Percentiles rank a stretch among this genome's conserved stretches.
These are phyloP conservation scores for Colletotrichum melonis DNA, from an alignment of 2,329 filamentous ascomycete species.

Conservation along the genomic window DNA sequence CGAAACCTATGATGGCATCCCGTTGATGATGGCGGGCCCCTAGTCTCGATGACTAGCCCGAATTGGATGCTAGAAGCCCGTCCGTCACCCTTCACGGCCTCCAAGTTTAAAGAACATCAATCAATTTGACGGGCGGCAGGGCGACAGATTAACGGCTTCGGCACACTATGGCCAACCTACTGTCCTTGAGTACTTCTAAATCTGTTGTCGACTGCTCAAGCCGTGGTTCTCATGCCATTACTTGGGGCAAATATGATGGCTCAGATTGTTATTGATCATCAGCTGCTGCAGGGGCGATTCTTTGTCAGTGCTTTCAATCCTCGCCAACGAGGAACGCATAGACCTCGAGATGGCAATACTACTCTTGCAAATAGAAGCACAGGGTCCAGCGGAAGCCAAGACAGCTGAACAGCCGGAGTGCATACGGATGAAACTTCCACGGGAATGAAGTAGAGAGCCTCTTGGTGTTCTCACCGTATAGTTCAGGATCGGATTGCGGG, in stretches of 20 bases:
- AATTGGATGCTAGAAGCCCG: not conserved
- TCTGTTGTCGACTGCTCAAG: not conserved
- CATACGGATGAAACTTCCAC: constrained; percentile 33
- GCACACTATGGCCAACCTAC: not conserved
- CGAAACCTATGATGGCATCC: constrained; percentile 17
- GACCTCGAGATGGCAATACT: constrained; percentile 9
- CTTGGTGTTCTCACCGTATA: not conserved
- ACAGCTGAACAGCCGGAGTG: constrained; percentile 9
- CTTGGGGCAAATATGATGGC: constrained; percentile 23
- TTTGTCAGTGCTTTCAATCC: constrained; percentile 20
- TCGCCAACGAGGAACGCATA: constrained; percentile 5
- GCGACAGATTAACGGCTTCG: constrained; percentile 5
- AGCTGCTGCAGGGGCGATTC: constrained; percentile 2
- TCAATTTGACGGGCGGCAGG: constrained; percentile 9
- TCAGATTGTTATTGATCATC: constrained; percentile 8
- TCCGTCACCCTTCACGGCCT: constrained; percentile 14
- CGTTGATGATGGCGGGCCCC: constrained; percentile 6
- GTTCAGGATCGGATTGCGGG: constrained; percentile 18
- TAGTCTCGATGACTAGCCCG: constrained; percentile 6
- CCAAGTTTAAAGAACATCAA: not conserved
- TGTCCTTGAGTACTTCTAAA: not conserved
- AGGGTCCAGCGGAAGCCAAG: constrained; percentile 24
- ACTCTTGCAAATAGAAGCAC: constrained; percentile 7
- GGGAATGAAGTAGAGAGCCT: not conserved
- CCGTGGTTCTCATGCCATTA: constrained; percentile 20